Base-by-base conservation (phyloP, 805 yeast species). In the Barnettozyma botsteinii region DNA sequence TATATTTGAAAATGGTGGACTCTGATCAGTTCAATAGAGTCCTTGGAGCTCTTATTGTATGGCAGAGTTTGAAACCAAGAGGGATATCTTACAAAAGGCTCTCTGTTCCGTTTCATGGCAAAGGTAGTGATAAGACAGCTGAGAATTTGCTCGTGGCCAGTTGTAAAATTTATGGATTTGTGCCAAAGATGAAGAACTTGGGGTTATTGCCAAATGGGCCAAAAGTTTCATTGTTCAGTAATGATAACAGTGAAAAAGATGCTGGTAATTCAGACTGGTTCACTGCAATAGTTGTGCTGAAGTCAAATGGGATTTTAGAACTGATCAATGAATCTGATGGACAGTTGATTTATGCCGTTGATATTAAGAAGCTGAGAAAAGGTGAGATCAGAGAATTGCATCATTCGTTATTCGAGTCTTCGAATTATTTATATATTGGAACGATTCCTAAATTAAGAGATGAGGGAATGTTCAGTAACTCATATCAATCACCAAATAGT, bases 371-470 rank as follows among this genome's bases (percentile, higher is more conserved):
- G 11, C 53, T 83, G 12, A 64, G 74, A 52, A 59, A 76, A 14
- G 73, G 80, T 3, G 94, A 84, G 56, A 73, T 84, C 26, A 64
- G 83, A 40, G 73, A 75, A 42, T 55, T 81, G 15, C 84, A 83
- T 55, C 73, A 74, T 42, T 78, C 87, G 3, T 61, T 84, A 14
- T 72, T 78, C 46, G 74, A 76, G 45, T 70, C 72, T 34, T 73
- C 81, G 3, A 77, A 79, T 50, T 70, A 73, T 24, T 56, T 84
- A 29, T 80, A 68, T 46, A 51, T 84, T 18, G 87, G 88, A 13
- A 59, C 67, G 19, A 66, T 81, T 18, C 65, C 70, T 32, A 76
- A 71, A 35, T 60, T 83, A 37, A 65, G 91, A 46, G 56, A 63
- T 7, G 54, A 55, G 35, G 25, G 20, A 2, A 12, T 33, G 4